Percentiles rank a stretch among this genome's conserved stretches.
These are phyloP conservation scores for Eucalyptus cloeziana DNA, from an alignment of 345 rosid species.

Conservation along the genomic window DNA sequence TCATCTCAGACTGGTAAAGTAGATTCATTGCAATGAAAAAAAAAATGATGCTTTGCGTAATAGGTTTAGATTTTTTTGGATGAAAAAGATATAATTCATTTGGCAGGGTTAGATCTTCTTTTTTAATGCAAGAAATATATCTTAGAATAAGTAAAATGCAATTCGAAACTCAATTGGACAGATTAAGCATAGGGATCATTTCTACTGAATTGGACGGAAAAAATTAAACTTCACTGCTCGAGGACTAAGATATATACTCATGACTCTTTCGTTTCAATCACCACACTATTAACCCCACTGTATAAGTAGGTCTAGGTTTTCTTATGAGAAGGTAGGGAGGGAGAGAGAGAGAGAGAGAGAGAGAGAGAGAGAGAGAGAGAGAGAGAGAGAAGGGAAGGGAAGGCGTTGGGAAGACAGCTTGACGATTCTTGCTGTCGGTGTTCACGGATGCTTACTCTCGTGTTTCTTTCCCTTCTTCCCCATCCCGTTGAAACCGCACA, in stretches of 20 bases:
- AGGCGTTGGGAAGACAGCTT: slow-evolving; percentile 7
- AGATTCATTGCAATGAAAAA: neutral
- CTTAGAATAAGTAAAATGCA: neutral
- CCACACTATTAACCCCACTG: neutral
- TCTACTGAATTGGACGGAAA: neutral
- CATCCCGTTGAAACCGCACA: slow-evolving; percentile 2
- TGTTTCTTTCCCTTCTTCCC: slow-evolving; percentile 8
- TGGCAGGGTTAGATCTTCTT: neutral
- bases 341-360: neutral
- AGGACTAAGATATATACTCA: neutral
- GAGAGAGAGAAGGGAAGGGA: no score
- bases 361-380: neutral
- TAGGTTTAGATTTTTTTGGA: neutral
- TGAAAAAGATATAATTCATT: neutral
- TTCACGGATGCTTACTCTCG: slow-evolving; percentile 7
- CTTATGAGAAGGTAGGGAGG: neutral
- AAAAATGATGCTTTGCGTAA: neutral
- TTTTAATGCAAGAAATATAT: neutral
- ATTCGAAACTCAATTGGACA: neutral
- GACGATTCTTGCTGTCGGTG: slow-evolving; percentile 31
- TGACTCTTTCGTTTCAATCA: neutral
- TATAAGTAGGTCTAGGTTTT: neutral
- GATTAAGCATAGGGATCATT: neutral
- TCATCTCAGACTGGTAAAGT: neutral
- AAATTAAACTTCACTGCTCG: neutral